Base-by-base conservation (phyloP, 192 early-diverging fungal genomes). In the Entomortierella parvispora region DNA sequence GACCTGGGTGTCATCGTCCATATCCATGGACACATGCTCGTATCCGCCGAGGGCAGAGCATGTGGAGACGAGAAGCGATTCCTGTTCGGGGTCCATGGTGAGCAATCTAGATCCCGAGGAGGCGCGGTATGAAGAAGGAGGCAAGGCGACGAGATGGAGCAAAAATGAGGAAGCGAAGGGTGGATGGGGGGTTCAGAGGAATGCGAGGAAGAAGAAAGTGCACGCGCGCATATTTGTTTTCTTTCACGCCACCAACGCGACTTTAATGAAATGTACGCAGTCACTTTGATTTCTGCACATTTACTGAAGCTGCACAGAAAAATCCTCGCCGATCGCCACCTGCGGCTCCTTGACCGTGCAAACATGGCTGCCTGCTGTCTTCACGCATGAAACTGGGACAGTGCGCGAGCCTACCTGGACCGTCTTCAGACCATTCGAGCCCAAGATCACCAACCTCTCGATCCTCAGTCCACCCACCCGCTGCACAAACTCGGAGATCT, bases 1-100 rank as follows among this genome's bases (percentile, higher is more conserved):
- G 48, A 76, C 76, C 69, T 83, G 74, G 15, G 65, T 22, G 29
- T 63, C 42, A 32, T 80, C 83, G 7, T 80, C 76, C 56, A 75
- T 80, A 9, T 80, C 53, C 6, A 66, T 47, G 2, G 80, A 69
- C 2, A 58, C 57, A 22, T 90, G 86, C 76, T 93, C 89, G 44
- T 88, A 84, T 45, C 92, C 92, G 52, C 95, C 95, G 10, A 95
- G 80, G 0, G 95, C 93, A n/a, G 88, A 80, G 67, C 93, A 94
- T 11, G 91, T 90, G 26, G 90, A 90, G n/a, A 94, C 82, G 20
- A 96, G 69, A 59, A 83, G 65, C 53, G 84, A 70, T 65, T 72
- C 71, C 25, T 62, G 68, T 54, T 77, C 74, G 3, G 65, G 48
- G 46, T 77, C 74, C 74, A 77, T 77, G 46, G 15, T 47, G 15